phyloP scores from a whole-genome alignment of 139 green algal genomes.

The Coelastrella sp. region DNA sequence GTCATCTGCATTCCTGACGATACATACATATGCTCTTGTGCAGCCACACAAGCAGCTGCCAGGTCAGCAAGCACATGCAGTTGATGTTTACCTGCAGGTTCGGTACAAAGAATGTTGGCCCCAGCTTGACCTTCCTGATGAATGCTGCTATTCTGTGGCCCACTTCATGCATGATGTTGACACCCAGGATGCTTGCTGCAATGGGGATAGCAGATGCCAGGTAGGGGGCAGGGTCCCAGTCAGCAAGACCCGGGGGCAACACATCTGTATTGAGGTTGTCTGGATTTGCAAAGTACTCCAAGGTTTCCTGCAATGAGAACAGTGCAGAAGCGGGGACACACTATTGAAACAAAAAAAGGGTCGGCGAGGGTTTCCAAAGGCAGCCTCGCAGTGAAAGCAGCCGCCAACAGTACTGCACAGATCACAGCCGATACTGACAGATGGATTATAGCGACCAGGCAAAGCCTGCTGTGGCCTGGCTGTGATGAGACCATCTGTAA shows the following conservation, averaged over 20 bases:
- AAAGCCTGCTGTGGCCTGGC: too few species aligned
- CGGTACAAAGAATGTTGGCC: conserved; percentile 90
- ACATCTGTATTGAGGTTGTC: conserved; percentile 75
- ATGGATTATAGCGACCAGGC: too few species aligned
- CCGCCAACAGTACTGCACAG: not conserved
- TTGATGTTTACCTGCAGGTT: conserved; percentile 85
- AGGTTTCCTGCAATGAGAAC: conserved; percentile 72
- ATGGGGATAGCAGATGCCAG: conserved; percentile 80
- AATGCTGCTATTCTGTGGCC: conserved; percentile 63
- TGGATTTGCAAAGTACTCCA: conserved; percentile 82
- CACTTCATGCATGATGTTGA: conserved; percentile 88
- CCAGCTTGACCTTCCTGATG: conserved; percentile 79
- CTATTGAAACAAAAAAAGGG: not conserved
- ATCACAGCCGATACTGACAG: too few species aligned
- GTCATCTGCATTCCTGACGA: too few species aligned
- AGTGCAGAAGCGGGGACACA: not conserved
- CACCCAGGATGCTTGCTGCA: conserved; percentile 64
- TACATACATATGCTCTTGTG: too few species aligned
- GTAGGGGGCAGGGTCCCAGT: conserved; percentile 83
- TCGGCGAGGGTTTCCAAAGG: not conserved
- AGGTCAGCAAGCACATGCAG: too few species aligned
- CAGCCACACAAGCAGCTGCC: too few species aligned
- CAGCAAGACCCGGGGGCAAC: conserved; percentile 78
- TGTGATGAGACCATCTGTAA: too few species aligned
- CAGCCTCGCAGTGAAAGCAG: not conserved